These are phyloP conservation scores for Ramalina intermedia DNA, from an alignment of 495 filamentous ascomycete species.

Conservation along the genomic window DNA sequence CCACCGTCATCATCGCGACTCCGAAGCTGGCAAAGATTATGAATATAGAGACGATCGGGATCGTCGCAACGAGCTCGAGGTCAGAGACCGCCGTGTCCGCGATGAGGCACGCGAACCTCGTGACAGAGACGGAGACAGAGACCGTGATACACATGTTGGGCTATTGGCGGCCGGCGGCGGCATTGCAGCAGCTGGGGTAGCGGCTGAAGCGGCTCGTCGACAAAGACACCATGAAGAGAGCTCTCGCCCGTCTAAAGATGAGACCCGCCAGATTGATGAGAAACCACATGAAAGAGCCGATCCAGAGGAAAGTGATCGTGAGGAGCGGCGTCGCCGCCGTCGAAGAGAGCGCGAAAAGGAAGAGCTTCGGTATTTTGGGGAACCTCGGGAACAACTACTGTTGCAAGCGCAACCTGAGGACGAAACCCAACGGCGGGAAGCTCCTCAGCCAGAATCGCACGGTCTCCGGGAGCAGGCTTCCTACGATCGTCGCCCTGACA, in stretches of 20 bases:
- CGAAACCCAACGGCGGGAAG: not conserved
- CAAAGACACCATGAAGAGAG: constrained; percentile 8
- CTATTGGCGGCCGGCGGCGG: constrained; percentile 11
- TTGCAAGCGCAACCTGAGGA: constrained; percentile 8
- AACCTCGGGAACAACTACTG: constrained; percentile 4
- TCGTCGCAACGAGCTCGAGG: constrained; percentile 1
- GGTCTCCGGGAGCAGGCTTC: constrained; percentile 14
- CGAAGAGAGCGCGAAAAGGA: constrained; percentile 6
- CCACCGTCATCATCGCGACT: constrained; percentile 6
- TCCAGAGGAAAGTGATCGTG: constrained; percentile 1
- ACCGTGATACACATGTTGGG: constrained; percentile 1
- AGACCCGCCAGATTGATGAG: constrained; percentile 1
- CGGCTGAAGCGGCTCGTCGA: constrained; percentile 12
- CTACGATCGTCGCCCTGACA: constrained; percentile 14
- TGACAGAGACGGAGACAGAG: not conserved
- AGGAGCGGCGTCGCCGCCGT: constrained; percentile 9
- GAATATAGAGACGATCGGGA: constrained; percentile 18
- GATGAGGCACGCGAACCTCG: constrained; percentile 5
- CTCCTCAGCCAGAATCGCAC: constrained; percentile 4
- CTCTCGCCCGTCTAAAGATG: not conserved
- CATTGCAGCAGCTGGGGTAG: constrained; percentile 9
- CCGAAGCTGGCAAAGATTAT: constrained; percentile 4
- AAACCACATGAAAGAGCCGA: not conserved
- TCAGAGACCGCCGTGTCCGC: not conserved
- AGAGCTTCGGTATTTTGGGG: constrained; percentile 3